Evolutionary conservation across 176 grass and related monocot genomes (phyloP).

Genomic region (Musa beccarii): DNA sequence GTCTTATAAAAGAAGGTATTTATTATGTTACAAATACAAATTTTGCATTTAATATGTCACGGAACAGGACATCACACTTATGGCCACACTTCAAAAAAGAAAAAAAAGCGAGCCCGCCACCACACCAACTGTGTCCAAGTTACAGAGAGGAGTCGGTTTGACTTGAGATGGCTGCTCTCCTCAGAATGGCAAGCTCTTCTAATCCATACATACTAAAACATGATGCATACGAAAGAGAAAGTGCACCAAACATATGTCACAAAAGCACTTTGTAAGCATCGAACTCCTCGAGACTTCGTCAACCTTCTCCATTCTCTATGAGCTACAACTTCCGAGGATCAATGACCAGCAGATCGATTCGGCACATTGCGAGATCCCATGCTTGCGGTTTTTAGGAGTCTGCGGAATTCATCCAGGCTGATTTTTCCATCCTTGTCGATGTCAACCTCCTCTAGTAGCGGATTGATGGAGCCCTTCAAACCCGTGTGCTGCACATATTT

Average conservation of each 20-base stretch:
- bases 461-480: conserved; percentile 81
- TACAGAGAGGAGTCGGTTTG: no score
- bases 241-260: neutral
- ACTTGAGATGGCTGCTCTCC: neutral
- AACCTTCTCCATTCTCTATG: neutral
- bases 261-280: neutral
- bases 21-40: no score
- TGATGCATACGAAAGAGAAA: neutral
- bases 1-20: no score
- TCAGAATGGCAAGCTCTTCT: neutral
- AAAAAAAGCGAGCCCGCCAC: neutral
- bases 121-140: neutral
- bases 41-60: no score
- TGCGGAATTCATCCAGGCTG: conserved; percentile 88
- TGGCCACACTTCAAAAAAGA: neutral
- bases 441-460: conserved; percentile 76
- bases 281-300: neutral
- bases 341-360: neutral
- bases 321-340: neutral
- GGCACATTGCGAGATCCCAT: conserved; percentile 62
- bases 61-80: no score
- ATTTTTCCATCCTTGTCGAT: conserved; percentile 93
- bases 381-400: conserved; percentile 83
- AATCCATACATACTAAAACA: neutral
- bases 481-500: conserved; percentile 52